Conservation (phyloP, 257 asterid genomes). For the Jasminum sambac region DNA sequence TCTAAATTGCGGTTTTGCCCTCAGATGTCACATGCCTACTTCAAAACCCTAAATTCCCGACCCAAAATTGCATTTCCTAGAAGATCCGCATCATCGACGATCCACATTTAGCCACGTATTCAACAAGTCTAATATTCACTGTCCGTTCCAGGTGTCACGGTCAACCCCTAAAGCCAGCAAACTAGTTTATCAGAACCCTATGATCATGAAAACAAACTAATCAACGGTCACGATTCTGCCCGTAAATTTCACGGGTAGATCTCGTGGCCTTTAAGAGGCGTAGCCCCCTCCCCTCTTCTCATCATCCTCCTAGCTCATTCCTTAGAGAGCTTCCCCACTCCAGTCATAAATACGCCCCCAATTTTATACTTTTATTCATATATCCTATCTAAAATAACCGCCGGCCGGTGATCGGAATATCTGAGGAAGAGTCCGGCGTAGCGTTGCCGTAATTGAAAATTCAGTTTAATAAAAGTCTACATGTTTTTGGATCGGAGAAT, state of each 20-base stretch:
- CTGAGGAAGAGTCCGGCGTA: slow-evolving; percentile 21
- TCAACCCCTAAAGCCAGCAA: slow-evolving; percentile 68
- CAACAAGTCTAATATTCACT: slow-evolving; percentile 25
- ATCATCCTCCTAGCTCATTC: slow-evolving; percentile 70
- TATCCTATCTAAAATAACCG: background rate
- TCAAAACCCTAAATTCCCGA: slow-evolving; percentile 47
- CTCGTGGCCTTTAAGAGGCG: slow-evolving; percentile 84
- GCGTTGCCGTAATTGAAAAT: slow-evolving; percentile 17
- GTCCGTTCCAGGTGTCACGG: slow-evolving; percentile 67
- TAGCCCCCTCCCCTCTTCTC: slow-evolving; percentile 44
- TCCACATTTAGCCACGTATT: slow-evolving; percentile 45
- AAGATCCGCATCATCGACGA: background rate
- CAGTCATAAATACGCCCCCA: background rate
- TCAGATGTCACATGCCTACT: slow-evolving; percentile 33
- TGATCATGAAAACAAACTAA: slow-evolving; percentile 29
- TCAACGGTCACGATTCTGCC: slow-evolving; percentile 61
- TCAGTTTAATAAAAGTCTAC: slow-evolving; percentile 22
- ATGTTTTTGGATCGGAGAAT: slow-evolving; percentile 51
- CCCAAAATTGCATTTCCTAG: slow-evolving; percentile 22
- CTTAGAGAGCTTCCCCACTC: slow-evolving; percentile 54
- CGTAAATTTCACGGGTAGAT: slow-evolving; percentile 72
- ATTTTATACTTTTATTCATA: background rate
- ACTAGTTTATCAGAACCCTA: slow-evolving; percentile 39
- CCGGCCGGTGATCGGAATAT: slow-evolving; percentile 20
- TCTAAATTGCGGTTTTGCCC: slow-evolving; percentile 50